These are phyloP conservation scores for Suillus brevipes DNA, from an alignment of 768 basidiomycete genomes.

Conservation along the genomic window DNA sequence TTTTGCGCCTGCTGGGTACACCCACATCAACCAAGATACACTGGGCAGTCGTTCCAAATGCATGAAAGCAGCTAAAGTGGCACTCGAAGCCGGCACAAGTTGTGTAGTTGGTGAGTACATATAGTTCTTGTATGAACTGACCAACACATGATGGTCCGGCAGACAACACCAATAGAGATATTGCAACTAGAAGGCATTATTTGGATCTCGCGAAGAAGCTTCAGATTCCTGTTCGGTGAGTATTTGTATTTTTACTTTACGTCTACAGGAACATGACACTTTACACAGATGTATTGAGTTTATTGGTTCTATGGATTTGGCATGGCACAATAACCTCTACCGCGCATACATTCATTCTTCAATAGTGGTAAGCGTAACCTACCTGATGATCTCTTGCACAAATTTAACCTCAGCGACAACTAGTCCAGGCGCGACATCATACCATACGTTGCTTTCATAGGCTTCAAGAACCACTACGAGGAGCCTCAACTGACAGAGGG, in stretches of 20 bases:
- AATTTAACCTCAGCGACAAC: neutral
- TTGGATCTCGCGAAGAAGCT: conserved; percentile 61
- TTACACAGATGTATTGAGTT: conserved; percentile 69
- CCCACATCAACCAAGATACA: conserved; percentile 86
- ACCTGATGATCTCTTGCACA: neutral
- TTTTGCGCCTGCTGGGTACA: conserved; percentile 68
- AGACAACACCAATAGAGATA: conserved; percentile 94
- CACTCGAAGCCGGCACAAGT: conserved; percentile 54
- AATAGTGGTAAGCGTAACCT: conserved; percentile 22
- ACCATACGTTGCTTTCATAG: conserved; percentile 58
- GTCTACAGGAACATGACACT: neutral
- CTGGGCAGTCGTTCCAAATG: conserved; percentile 77
- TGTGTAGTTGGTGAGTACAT: conserved; percentile 73
- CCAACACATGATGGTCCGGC: conserved; percentile 2
- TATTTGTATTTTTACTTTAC: conserved; percentile 15
- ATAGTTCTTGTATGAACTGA: neutral
- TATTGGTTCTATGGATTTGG: conserved; percentile 72
- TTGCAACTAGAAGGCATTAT: conserved; percentile 67
- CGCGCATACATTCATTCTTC: conserved; percentile 66
- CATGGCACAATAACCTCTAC: conserved; percentile 93
- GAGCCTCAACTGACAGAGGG: conserved; percentile 71
- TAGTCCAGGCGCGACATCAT: conserved; percentile 53
- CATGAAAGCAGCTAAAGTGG: conserved; percentile 58
- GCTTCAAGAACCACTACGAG: conserved; percentile 63
- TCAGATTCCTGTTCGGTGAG: conserved; percentile 56